These are phyloP conservation scores for Crucibulum laeve DNA, from an alignment of 768 basidiomycete genomes.

Conservation along the genomic window DNA sequence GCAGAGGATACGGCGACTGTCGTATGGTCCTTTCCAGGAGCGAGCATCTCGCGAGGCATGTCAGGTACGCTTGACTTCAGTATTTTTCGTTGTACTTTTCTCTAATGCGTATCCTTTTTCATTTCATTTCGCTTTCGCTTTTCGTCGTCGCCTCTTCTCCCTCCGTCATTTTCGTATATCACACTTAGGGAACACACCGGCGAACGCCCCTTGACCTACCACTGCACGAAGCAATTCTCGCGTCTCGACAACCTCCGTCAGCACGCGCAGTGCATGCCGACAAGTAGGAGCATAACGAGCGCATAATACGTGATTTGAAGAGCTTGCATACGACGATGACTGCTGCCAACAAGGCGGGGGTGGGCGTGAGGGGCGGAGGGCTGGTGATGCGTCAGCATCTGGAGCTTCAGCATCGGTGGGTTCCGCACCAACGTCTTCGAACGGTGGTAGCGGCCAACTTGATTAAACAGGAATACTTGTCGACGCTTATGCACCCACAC, in stretches of 20 bases:
- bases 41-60: slow-evolving; percentile 94
- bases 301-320: slow-evolving; percentile 89
- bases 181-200: slow-evolving; percentile 89
- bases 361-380: slow-evolving; percentile 8
- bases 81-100: too few species aligned
- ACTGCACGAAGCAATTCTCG: slow-evolving; percentile 93
- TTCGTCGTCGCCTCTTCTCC: too few species aligned
- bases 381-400: slow-evolving; percentile 1
- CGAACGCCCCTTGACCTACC: slow-evolving; percentile 93
- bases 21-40: slow-evolving; percentile 94
- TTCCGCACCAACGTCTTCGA: too few species aligned
- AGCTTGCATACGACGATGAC: slow-evolving; percentile 81
- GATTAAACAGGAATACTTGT: slow-evolving; percentile 38
- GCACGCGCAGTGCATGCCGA: slow-evolving; percentile 95
- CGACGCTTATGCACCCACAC: slow-evolving; percentile 36
- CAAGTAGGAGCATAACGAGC: slow-evolving; percentile 82
- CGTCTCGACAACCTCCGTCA: slow-evolving; percentile 96
- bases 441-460: slow-evolving; percentile 10
- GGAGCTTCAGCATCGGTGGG: background rate
- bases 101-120: background rate
- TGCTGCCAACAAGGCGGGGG: slow-evolving; percentile 42
- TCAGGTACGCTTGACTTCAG: slow-evolving; percentile 59
- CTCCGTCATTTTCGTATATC: slow-evolving; percentile 6
- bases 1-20: slow-evolving; percentile 92
- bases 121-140: slow-evolving; percentile 1